Conservation (phyloP, 495 filamentous ascomycete genomes). For the Pyrenula aspistea region DNA sequence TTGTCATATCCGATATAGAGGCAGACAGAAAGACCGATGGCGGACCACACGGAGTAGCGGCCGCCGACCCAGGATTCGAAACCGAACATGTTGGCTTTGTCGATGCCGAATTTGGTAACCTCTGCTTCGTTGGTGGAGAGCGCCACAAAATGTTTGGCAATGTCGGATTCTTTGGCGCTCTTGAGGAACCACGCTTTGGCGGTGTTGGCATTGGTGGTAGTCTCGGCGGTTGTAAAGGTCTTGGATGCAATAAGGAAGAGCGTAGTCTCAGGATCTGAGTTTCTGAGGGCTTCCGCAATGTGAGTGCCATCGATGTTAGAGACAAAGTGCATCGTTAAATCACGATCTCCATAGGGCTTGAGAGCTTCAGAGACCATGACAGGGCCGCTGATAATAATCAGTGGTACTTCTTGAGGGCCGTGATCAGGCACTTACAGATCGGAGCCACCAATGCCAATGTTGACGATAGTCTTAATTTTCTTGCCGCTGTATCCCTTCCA, state of each 20-base stretch:
- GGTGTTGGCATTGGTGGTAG: constrained; percentile 88
- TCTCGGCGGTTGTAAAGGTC: constrained; percentile 98
- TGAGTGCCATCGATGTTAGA: constrained; percentile 99
- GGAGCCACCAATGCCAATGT: constrained; percentile 95
- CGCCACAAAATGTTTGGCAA: constrained; percentile 97
- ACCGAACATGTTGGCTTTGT: constrained; percentile 96
- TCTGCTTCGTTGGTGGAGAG: constrained; percentile 91
- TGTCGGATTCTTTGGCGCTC: constrained; percentile 55
- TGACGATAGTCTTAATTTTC: constrained; percentile 91
- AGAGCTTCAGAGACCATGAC: constrained; percentile 98
- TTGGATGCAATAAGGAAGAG: constrained; percentile 97
- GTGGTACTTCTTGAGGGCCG: background rate
- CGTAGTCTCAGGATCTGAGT: constrained; percentile 89
- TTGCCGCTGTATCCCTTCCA: constrained; percentile 99
- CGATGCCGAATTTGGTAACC: constrained; percentile 97
- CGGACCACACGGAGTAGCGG: constrained; percentile 96
- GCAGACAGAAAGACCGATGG: constrained; percentile 88
- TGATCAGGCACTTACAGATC: constrained; percentile 61
- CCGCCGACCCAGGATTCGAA: constrained; percentile 98
- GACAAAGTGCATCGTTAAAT: constrained; percentile 88
- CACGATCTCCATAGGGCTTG: constrained; percentile 79
- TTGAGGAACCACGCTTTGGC: constrained; percentile 96
- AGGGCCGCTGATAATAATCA: constrained; percentile 58
- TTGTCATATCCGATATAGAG: constrained; percentile 94
- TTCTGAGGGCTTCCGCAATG: constrained; percentile 81